Evolutionary conservation across 1,139 yeast genomes (phyloP), one percentile per base, ranked within the genome.

Genomic region (Yamadazyma siamensis): DNA sequence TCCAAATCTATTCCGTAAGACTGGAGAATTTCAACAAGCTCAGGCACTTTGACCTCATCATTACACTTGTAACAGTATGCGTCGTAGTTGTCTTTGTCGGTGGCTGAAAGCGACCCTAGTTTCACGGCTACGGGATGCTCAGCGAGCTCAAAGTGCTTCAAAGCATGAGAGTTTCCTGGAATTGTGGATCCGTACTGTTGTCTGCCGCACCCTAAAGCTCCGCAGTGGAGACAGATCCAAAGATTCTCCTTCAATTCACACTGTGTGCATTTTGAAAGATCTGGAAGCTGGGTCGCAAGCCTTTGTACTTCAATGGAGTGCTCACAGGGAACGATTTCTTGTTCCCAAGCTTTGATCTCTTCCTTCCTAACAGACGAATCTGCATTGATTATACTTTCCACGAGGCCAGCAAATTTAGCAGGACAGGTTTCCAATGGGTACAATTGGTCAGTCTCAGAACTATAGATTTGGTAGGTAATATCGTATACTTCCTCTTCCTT

Each of bases 171-270:
- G 49, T 89, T 79, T 4, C 99, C 99, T 15, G 85, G 79, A 18
- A 87, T 76, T n/a, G 87, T 80, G 10, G 70, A 62, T 19, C 97
- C 98, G 49, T 84, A 86, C 55, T 91, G 98, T 21, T 80, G 80
- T 43, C 99, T 70, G 10, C 95, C 94, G 60, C 97, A 89, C 0
- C 96, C 96, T 17, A 87, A 66, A 40, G 78, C 75, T 0, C 97
- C 96, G 61, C 97, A 89, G 11, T 86, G 77, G 22, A 89, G 62
- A 56, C 97, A 89, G 8, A 87, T 80, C 97, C 97, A 89, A 16
- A 88, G 60, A 54, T 86, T 86, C 17, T 78, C 79, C 8, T 59
- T 52, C n/a, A 77, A 62, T 0, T 74, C 77, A 59, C 96, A 87
- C 13, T 61, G 60, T 3, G 57, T 43, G 58, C 96, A 85, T 34